Percentiles rank a stretch among this genome's conserved stretches.
phyloP scores from a whole-genome alignment of 495 filamentous ascomycete genomes.

The Penicillium mononematosum region DNA sequence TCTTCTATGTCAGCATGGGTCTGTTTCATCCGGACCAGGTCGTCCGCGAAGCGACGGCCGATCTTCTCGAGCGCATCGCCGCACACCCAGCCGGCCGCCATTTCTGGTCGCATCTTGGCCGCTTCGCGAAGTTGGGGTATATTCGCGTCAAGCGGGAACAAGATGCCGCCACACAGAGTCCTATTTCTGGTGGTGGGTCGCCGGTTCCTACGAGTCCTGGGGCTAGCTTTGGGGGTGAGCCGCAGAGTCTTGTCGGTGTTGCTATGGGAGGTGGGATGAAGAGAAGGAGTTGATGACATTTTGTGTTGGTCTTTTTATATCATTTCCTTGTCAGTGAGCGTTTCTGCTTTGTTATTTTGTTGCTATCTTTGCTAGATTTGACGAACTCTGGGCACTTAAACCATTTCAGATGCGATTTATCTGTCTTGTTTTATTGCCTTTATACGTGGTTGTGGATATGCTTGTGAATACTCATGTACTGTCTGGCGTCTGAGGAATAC shows the following conservation, averaged over 20 bases:
- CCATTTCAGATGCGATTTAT: background rate
- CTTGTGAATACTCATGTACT: background rate
- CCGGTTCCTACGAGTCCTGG: constrained; percentile 16
- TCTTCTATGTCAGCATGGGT: constrained; percentile 89
- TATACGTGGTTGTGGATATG: background rate
- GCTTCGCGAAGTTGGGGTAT: constrained; percentile 84
- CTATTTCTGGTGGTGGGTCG: constrained; percentile 19
- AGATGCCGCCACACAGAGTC: constrained; percentile 41
- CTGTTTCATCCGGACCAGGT: constrained; percentile 87
- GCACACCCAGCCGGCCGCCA: constrained; percentile 88
- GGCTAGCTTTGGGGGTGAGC: constrained; percentile 31
- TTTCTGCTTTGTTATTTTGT: background rate
- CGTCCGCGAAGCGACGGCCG: constrained; percentile 73
- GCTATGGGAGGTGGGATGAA: constrained; percentile 33
- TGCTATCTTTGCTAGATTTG: background rate
- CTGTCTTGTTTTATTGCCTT: background rate
- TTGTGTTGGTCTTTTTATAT: background rate
- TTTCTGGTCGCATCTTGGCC: constrained; percentile 83
- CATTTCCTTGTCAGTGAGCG: constrained; percentile 10
- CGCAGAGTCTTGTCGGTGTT: constrained; percentile 41
- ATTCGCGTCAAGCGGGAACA: constrained; percentile 65
- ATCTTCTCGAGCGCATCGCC: constrained; percentile 77
- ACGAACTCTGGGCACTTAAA: constrained; percentile 1
- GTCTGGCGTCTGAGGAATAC: background rate
- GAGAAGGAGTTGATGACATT: constrained; percentile 22